phyloP scores from a whole-genome alignment of 2,329 filamentous ascomycete genomes.

The Ophiocordyceps camponoti-floridani region DNA sequence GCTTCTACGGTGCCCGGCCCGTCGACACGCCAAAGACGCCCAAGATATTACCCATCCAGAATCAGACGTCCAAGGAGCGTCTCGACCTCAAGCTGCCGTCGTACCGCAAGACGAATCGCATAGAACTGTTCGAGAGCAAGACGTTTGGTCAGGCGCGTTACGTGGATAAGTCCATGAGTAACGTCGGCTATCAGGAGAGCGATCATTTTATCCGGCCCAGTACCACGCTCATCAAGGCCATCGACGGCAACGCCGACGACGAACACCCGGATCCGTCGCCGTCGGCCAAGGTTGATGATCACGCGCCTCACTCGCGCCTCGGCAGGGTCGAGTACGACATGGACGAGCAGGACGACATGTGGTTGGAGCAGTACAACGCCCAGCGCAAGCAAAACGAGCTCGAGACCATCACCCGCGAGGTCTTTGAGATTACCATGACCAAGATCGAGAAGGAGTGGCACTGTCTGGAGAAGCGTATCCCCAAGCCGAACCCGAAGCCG shows the following conservation, averaged over 20 bases:
- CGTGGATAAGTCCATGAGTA: conserved; percentile 91
- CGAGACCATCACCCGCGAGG: conserved; percentile 74
- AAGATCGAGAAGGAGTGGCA: conserved; percentile 99
- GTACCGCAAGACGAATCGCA: conserved; percentile 62
- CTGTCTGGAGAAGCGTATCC: conserved; percentile 85
- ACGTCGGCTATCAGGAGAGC: conserved; percentile 88
- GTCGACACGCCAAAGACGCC: conserved; percentile 36
- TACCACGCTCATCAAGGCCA: conserved; percentile 48
- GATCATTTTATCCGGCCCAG: conserved; percentile 73
- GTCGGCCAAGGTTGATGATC: conserved; percentile 11
- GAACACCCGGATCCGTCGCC: conserved; percentile 28
- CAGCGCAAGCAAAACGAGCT: conserved; percentile 57
- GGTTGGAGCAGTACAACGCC: conserved; percentile 71
- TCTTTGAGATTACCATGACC: conserved; percentile 95
- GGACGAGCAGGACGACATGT: conserved; percentile 97
- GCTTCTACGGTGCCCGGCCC: conserved; percentile 33
- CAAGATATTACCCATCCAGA: conserved; percentile 57
- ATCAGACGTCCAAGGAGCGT: conserved; percentile 64
- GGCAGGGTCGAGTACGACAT: conserved; percentile 96
- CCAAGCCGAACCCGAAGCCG: conserved; percentile 90
- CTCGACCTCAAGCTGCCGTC: conserved; percentile 61
- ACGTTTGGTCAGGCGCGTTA: conserved; percentile 74
- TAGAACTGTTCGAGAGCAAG: conserved; percentile 67
- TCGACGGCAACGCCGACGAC: conserved; percentile 40
- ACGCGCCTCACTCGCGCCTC: conserved; percentile 23